These are phyloP conservation scores for Diaporthe amygdali DNA, from an alignment of 2,329 filamentous ascomycete genomes.

Conservation along the genomic window DNA sequence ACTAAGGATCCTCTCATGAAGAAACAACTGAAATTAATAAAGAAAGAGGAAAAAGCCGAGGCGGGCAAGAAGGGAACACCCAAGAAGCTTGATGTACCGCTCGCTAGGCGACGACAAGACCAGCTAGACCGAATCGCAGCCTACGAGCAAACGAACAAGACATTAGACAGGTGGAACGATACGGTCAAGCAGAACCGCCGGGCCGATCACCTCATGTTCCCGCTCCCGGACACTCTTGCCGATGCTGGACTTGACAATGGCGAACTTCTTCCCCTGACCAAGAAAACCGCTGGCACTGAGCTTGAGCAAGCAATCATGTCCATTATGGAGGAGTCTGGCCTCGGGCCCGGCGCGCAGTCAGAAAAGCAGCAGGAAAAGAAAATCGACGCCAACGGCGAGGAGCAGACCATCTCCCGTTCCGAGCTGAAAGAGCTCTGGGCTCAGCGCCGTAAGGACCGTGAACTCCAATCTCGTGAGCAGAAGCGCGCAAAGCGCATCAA, in stretches of 20 bases:
- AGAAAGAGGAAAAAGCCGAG: constrained; percentile 59
- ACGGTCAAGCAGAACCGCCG: constrained; percentile 94
- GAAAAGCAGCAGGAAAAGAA: constrained; percentile 65
- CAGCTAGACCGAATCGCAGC: constrained; percentile 81
- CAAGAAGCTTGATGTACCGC: constrained; percentile 79
- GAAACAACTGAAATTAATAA: constrained; percentile 78
- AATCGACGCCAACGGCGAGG: constrained; percentile 69
- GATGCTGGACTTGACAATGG: constrained; percentile 64
- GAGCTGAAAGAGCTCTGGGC: constrained; percentile 75
- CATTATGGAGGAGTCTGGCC: constrained; percentile 88
- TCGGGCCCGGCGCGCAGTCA: constrained; percentile 56
- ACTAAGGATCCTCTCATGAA: constrained; percentile 78
- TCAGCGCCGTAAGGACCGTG: constrained; percentile 79
- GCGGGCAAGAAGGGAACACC: constrained; percentile 60
- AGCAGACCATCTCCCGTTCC: constrained; percentile 70
- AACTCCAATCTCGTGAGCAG: constrained; percentile 87
- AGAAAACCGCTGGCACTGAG: constrained; percentile 73
- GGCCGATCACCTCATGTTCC: constrained; percentile 89
- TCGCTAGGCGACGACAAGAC: constrained; percentile 87
- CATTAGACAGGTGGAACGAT: constrained; percentile 88
- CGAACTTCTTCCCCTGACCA: constrained; percentile 68
- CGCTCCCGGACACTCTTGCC: constrained; percentile 74
- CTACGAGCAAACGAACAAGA: constrained; percentile 90
- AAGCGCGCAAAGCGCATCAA: constrained; percentile 91
- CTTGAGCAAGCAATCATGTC: constrained; percentile 85